phyloP scores from a whole-genome alignment of 345 rosid genomes.

The Pugionium dolabratum region DNA sequence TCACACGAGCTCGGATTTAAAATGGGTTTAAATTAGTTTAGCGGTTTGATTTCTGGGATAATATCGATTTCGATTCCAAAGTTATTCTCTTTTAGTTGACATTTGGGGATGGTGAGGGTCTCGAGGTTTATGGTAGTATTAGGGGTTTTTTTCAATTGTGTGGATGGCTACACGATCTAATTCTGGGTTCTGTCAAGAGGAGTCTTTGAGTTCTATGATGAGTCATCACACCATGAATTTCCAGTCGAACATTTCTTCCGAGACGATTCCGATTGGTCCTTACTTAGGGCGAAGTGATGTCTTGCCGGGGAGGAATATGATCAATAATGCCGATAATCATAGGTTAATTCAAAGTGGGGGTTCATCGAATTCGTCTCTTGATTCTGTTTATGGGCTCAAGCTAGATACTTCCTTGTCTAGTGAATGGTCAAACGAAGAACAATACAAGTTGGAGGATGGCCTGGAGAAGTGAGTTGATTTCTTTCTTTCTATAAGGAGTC shows the following conservation, averaged over 20 bases:
- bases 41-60: slow-evolving; percentile 1
- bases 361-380: slow-evolving; percentile 54
- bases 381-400: slow-evolving; percentile 57
- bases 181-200: slow-evolving; percentile 48
- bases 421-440: slow-evolving; percentile 85
- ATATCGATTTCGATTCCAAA: slow-evolving; percentile 10
- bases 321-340: slow-evolving; percentile 37
- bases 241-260: slow-evolving; percentile 51
- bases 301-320: slow-evolving; percentile 35
- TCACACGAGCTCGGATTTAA: slow-evolving; percentile 16
- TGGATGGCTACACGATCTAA: slow-evolving; percentile 70
- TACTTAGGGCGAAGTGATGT: slow-evolving; percentile 41
- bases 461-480: slow-evolving; percentile 57
- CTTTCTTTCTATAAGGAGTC: neutral
- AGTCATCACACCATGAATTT: slow-evolving; percentile 56
- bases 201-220: slow-evolving; percentile 42
- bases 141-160: slow-evolving; percentile 25
- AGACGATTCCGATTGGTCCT: slow-evolving; percentile 53
- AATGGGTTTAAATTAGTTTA: neutral
- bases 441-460: slow-evolving; percentile 67
- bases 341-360: slow-evolving; percentile 44
- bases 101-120: slow-evolving; percentile 10
- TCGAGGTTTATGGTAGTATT: slow-evolving; percentile 6
- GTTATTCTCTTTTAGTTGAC: neutral
- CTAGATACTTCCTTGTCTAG: slow-evolving; percentile 62